phyloP scores from a whole-genome alignment of 352 stramenopile species.

The Lagenidium giganteum region DNA sequence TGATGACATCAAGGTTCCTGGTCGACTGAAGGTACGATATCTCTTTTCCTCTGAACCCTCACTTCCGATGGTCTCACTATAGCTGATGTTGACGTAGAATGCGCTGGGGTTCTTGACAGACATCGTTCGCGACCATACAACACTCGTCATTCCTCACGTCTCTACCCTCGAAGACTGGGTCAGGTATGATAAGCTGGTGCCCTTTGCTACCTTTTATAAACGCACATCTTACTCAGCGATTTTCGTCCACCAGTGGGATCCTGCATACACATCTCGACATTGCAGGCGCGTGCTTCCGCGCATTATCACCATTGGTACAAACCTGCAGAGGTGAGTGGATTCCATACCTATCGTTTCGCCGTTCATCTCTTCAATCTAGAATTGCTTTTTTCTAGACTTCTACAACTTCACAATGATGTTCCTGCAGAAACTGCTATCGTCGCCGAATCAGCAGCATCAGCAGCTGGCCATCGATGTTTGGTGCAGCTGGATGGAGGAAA shows the following conservation, averaged over 20 bases:
- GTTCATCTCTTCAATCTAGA: neutral
- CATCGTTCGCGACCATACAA: constrained; percentile 7
- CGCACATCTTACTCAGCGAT: too few relatives aligned
- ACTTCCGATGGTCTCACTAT: too few relatives aligned
- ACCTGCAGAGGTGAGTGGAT: constrained; percentile 4
- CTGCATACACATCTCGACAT: neutral
- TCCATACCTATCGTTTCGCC: neutral
- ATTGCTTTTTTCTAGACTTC: constrained; percentile 31
- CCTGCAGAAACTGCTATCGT: constrained; percentile 67
- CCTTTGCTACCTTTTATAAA: neutral
- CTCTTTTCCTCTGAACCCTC: constrained; percentile 5
- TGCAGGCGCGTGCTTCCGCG: neutral
- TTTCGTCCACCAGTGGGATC: neutral
- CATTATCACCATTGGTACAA: constrained; percentile 5
- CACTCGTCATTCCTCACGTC: constrained; percentile 19
- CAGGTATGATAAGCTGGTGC: constrained; percentile 17
- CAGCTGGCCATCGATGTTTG: constrained; percentile 64
- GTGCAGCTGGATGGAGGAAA: constrained; percentile 56
- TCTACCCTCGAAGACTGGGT: constrained; percentile 70
- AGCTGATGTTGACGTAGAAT: too few relatives aligned
- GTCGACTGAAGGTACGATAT: neutral
- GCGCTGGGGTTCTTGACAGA: too few relatives aligned
- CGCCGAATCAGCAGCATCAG: constrained; percentile 32
- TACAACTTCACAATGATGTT: constrained; percentile 83
- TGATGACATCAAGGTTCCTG: neutral